Conservation (phyloP, 2,329 filamentous ascomycete genomes). For the Ascochyta pisi region DNA sequence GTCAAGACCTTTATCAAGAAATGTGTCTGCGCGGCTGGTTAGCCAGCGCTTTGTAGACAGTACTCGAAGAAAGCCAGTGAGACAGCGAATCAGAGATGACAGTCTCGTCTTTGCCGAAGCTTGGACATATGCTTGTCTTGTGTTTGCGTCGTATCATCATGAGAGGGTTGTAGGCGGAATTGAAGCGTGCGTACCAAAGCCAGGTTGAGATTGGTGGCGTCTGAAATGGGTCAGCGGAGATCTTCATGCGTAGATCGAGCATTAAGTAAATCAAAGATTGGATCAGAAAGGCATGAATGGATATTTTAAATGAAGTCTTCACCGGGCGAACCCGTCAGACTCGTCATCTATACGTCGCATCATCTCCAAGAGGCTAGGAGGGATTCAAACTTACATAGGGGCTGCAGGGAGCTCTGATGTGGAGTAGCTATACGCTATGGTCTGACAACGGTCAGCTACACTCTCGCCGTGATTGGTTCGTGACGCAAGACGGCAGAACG, state of each 20-base stretch:
- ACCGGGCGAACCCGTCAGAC: constrained; percentile 76
- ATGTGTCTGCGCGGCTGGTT: constrained; percentile 24
- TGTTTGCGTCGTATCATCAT: constrained; percentile 84
- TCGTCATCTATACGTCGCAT: constrained; percentile 72
- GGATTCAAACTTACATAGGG: constrained; percentile 27
- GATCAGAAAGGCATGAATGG: constrained; percentile 71
- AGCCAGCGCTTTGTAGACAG: constrained; percentile 27
- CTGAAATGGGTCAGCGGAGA: constrained; percentile 11
- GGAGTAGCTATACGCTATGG: not conserved
- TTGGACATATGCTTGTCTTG: constrained; percentile 99
- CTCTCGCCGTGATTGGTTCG: not conserved
- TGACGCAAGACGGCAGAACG: constrained; percentile 6
- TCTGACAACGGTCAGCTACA: constrained; percentile 18
- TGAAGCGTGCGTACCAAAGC: constrained; percentile 26
- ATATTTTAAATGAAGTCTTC: constrained; percentile 66
- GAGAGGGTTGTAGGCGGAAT: constrained; percentile 3
- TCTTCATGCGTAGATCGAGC: constrained; percentile 7
- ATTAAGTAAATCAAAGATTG: constrained; percentile 1
- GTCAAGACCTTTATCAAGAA: not conserved
- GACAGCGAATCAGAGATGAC: constrained; percentile 44
- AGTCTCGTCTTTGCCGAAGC: constrained; percentile 63
- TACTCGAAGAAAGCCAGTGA: constrained; percentile 23
- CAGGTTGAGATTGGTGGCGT: constrained; percentile 16
- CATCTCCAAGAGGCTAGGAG: constrained; percentile 40
- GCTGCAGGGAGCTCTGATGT: not conserved